Evolutionary conservation across 768 basidiomycete species (phyloP), one percentile per base, ranked within the genome.

Genomic region (Suillus discolor): DNA sequence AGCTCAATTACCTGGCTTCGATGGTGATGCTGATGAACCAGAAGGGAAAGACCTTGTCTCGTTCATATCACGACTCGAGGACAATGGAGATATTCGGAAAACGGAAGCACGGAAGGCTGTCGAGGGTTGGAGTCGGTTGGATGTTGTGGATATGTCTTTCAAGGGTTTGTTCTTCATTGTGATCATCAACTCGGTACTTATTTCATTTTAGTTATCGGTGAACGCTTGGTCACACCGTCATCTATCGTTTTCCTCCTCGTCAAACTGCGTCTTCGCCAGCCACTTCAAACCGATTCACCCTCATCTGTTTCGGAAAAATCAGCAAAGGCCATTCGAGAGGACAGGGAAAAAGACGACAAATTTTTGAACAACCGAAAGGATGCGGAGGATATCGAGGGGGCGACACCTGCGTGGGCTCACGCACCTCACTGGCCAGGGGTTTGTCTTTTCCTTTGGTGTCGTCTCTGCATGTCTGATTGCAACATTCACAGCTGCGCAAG

Each of bases 381-480:
- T 5, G 81, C 84, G 0, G 93, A 93, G 69, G 88, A 89, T 61
- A 68, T 88, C 0, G 76, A 80, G n/a, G 79, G 79, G 34, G 72
- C 72, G n/a, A 69, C 79, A 12, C 79, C 79, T 61, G 87, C 84
- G 34, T 88, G 80, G 65, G 95, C 91, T n/a, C 96, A 99, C 74
- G 93, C 96, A 8, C 97, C 97, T 6, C 84, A 86, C 72, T 99
- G 95, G 95, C 95, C 97, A 64, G 86, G 84, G 66, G 95, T 96
- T 71, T 53, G 90, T 80, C 47, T 51, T 39, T 49, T 36, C 36
- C 39, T 31, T 18, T 8, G 12, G 0, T 25, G 11, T 28, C 65
- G 34, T 55, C 42, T 16, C 18, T 13, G 4, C 25, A 47, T 67
- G 34, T 65, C 34, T 60, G 61, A 65, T 54, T 28, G 65, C 45